phyloP scores from a whole-genome alignment of 1,284 basidiomycete genomes.

The Ceratorhiza oryzae-sativae region DNA sequence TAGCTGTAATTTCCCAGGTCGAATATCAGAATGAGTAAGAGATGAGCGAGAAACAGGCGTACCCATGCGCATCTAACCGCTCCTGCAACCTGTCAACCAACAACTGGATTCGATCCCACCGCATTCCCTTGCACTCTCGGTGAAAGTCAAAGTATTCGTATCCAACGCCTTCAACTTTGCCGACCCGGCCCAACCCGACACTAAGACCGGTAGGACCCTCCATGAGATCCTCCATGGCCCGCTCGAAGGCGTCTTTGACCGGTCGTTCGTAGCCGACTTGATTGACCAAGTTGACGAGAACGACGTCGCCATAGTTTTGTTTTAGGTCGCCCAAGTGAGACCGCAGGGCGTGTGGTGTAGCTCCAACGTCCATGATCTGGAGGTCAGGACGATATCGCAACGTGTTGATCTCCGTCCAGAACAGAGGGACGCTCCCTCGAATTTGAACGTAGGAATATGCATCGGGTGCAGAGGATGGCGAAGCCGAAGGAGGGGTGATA shows the following conservation, averaged over 20 bases:
- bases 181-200: slow-evolving; percentile 44
- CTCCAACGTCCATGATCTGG: slow-evolving; percentile 91
- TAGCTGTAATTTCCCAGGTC: slow-evolving; percentile 59
- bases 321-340: slow-evolving; percentile 49
- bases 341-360: slow-evolving; percentile 65
- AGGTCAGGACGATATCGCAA: slow-evolving; percentile 96
- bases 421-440: slow-evolving; percentile 91
- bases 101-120: slow-evolving; percentile 90
- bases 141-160: slow-evolving; percentile 99
- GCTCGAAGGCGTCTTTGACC: slow-evolving; percentile 95
- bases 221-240: slow-evolving; percentile 59
- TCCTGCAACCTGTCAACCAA: slow-evolving; percentile 81
- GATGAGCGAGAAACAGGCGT: slow-evolving; percentile 45
- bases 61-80: slow-evolving; percentile 78
- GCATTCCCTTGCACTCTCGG: slow-evolving; percentile 93
- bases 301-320: slow-evolving; percentile 81
- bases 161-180: slow-evolving; percentile 59
- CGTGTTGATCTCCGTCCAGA: slow-evolving; percentile 98
- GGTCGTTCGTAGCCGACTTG: slow-evolving; percentile 95
- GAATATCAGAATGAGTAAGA: slow-evolving; percentile 40
- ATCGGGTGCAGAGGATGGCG: slow-evolving; percentile 44
- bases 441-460: slow-evolving; percentile 84
- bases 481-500: slow-evolving; percentile 62
- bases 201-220: slow-evolving; percentile 48
- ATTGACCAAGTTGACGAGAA: slow-evolving; percentile 92